A percentile compares a stretch with the other conserved stretches of the same genome.
Evolutionary conservation across 306 rosid genomes (phyloP).

Genomic region (Vicia faba): DNA sequence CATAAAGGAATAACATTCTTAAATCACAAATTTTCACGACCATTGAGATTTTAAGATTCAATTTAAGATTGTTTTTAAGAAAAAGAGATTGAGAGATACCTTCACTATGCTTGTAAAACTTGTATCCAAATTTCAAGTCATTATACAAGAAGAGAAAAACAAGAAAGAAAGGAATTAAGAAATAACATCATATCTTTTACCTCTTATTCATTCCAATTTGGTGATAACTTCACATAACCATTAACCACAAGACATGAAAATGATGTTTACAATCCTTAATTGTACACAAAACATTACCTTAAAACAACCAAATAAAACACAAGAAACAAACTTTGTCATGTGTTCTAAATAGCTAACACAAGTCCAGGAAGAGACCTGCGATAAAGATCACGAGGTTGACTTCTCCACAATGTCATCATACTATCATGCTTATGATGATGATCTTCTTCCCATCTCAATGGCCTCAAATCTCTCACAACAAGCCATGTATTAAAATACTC

Average conservation of each 20-base stretch:
- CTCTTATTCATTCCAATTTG: slow-evolving; percentile 14
- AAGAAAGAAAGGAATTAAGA: too few species aligned
- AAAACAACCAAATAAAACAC: neutral
- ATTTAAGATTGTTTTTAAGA: too few species aligned
- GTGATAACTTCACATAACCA: slow-evolving; percentile 3
- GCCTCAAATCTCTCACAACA: slow-evolving; percentile 72
- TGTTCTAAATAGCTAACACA: slow-evolving; percentile 63
- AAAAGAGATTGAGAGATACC: too few species aligned
- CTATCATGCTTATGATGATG: slow-evolving; percentile 19
- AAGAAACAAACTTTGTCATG: neutral
- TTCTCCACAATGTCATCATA: slow-evolving; percentile 69
- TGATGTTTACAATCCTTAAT: slow-evolving; percentile 1
- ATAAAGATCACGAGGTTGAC: slow-evolving; percentile 81
- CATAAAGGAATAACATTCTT: too few species aligned
- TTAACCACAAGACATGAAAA: slow-evolving; percentile 9
- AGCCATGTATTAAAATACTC: slow-evolving; percentile 97
- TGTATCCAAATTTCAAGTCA: too few species aligned
- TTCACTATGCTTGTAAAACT: too few species aligned
- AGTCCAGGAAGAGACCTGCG: slow-evolving; percentile 71
- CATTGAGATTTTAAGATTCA: too few species aligned
- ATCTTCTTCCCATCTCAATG: slow-evolving; percentile 47
- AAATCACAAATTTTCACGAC: too few species aligned
- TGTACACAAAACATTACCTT: slow-evolving; percentile 6
- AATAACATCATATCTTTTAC: too few species aligned
- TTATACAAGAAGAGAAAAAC: too few species aligned